phyloP scores from a whole-genome alignment of 345 rosid species.

The Luvunga scandens region DNA sequence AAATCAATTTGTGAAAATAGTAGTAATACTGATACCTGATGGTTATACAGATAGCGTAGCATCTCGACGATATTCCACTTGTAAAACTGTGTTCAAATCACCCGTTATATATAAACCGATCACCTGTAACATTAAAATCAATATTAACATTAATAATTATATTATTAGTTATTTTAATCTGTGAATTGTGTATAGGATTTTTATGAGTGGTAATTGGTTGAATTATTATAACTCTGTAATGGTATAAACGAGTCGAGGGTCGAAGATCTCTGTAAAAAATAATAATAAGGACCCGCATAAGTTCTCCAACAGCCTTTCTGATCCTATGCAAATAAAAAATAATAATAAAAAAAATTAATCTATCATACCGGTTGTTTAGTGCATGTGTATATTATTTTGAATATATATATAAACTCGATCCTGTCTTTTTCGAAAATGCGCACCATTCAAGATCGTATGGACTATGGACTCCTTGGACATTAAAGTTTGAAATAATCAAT shows the following conservation, averaged over 20 bases:
- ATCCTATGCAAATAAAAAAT: not conserved
- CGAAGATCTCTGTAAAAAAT: no score
- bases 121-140: conserved; percentile 31
- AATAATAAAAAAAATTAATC: no score
- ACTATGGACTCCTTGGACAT: not conserved
- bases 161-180: not conserved
- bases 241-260: no score
- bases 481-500: no score
- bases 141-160: no score
- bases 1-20: not conserved
- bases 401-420: no score
- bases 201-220: no score
- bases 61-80: conserved; percentile 35
- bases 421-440: no score
- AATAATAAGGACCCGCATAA: no score
- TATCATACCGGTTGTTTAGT: not conserved
- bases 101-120: conserved; percentile 55
- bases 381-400: not conserved
- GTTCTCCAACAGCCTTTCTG: no score
- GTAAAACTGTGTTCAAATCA: conserved; percentile 30
- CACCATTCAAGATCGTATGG: not conserved
- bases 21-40: conserved; percentile 46
- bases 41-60: conserved; percentile 57
- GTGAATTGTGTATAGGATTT: not conserved
- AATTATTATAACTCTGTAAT: no score